Evolutionary conservation across 192 early-diverging fungal species (phyloP).

Genomic region (Backusella tarrabulga): DNA sequence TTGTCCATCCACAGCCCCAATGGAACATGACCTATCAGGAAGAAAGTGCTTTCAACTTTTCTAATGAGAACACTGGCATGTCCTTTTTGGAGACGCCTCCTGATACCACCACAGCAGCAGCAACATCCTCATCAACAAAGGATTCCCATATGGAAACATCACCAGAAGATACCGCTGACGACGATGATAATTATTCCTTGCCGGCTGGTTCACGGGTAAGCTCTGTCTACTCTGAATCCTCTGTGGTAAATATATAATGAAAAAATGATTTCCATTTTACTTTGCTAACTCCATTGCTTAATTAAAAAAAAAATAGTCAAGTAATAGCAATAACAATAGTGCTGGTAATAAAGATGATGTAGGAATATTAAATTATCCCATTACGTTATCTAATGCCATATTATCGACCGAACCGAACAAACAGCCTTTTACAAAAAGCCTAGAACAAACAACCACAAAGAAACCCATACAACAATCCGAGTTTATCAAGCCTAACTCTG

Average conservation of each 20-base stretch:
- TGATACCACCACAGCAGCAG: neutral
- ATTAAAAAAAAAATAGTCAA: neutral
- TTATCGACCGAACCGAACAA: constrained; percentile 1
- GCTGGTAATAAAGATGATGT: neutral
- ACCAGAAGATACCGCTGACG: neutral
- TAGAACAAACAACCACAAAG: neutral
- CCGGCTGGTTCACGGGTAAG: neutral
- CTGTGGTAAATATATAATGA: neutral
- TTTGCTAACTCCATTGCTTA: neutral
- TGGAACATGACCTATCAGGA: constrained; percentile 5
- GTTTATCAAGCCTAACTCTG: neutral
- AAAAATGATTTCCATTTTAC: neutral
- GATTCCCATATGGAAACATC: neutral
- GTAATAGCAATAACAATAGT: neutral
- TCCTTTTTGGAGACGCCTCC: neutral
- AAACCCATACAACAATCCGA: neutral
- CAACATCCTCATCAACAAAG: neutral
- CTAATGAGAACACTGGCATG: neutral
- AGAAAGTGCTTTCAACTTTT: neutral
- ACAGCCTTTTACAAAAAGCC: constrained; percentile 1
- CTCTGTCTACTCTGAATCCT: neutral
- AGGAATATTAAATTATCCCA: neutral
- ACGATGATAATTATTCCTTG: neutral
- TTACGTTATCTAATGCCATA: neutral
- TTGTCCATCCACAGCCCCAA: neutral